Conservation (phyloP, 805 yeast species). For the Hanseniaspora lachancei region DNA sequence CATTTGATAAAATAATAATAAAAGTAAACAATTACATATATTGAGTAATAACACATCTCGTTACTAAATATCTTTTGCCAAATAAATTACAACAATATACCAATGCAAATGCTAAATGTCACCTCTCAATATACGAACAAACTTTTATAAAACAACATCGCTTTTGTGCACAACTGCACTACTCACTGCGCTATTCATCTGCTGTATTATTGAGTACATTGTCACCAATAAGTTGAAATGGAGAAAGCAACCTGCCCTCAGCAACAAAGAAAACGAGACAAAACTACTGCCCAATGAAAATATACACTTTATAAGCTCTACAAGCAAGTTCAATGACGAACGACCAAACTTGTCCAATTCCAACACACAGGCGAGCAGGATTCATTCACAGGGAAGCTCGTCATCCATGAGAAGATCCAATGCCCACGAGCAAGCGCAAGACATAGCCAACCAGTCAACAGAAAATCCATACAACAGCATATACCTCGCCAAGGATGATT, state of each 20-base stretch:
- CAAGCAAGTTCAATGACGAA: conserved; percentile 10
- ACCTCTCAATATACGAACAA: neutral
- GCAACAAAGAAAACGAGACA: conserved; percentile 15
- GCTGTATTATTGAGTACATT: conserved; percentile 25
- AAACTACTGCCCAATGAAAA: conserved; percentile 14
- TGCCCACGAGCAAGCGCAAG: neutral
- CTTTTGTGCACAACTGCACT: conserved; percentile 18
- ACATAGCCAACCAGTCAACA: conserved; percentile 13
- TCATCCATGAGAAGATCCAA: conserved; percentile 1
- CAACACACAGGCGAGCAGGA: conserved; percentile 14
- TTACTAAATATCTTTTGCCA: too few species aligned
- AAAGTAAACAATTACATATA: too few species aligned
- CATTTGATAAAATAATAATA: too few species aligned
- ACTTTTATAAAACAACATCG: conserved; percentile 2
- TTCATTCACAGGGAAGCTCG: conserved; percentile 1
- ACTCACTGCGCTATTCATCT: conserved; percentile 20
- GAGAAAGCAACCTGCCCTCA: conserved; percentile 24
- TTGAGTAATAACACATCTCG: too few species aligned
- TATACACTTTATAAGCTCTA: conserved; percentile 9
- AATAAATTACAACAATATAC: too few species aligned
- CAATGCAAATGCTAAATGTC: neutral
- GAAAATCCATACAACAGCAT: conserved; percentile 24
- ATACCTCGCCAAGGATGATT: conserved; percentile 15
- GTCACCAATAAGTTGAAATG: conserved; percentile 20
- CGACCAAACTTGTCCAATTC: conserved; percentile 10